Evolutionary conservation across 345 rosid species (phyloP).

Genomic region (Cardamine chenopodiifolia): DNA sequence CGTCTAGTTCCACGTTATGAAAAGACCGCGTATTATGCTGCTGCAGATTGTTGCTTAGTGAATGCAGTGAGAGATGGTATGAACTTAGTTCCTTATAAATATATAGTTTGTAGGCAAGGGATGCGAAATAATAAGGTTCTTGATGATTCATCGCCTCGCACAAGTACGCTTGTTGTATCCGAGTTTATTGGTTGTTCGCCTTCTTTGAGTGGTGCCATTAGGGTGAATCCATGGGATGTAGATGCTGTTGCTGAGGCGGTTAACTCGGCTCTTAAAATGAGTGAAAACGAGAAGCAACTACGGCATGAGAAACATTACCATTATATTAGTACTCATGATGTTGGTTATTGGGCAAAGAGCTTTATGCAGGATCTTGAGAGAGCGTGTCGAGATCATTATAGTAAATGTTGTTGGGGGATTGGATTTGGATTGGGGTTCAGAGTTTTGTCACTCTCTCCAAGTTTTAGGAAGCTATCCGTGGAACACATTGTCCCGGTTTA

Average conservation of each 20-base stretch:
- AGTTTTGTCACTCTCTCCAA: conserved; percentile 53
- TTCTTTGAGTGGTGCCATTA: conserved; percentile 55
- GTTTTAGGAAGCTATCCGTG: conserved; percentile 46
- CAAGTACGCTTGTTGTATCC: conserved; percentile 54
- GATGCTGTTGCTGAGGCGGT: conserved; percentile 53
- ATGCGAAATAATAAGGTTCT: too few species aligned
- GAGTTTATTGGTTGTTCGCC: conserved; percentile 62
- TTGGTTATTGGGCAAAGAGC: conserved; percentile 62
- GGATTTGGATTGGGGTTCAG: conserved; percentile 53
- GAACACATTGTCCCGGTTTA: conserved; percentile 45
- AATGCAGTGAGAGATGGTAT: conserved; percentile 60
- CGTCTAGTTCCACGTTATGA: conserved; percentile 51
- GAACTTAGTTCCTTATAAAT: conserved; percentile 58
- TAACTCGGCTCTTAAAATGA: conserved; percentile 44
- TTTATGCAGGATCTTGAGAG: conserved; percentile 52
- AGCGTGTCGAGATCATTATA: conserved; percentile 52
- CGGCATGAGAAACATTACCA: conserved; percentile 52
- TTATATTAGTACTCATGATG: conserved; percentile 61
- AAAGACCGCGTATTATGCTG: conserved; percentile 58
- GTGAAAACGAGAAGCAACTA: conserved; percentile 49
- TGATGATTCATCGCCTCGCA: conserved; percentile 43
- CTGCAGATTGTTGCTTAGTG: conserved; percentile 57
- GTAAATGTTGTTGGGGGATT: conserved; percentile 53
- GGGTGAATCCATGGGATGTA: conserved; percentile 58
- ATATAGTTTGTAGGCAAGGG: conserved; percentile 53